phyloP scores from a whole-genome alignment of 345 rosid species.

The Gossypioides kirkii region DNA sequence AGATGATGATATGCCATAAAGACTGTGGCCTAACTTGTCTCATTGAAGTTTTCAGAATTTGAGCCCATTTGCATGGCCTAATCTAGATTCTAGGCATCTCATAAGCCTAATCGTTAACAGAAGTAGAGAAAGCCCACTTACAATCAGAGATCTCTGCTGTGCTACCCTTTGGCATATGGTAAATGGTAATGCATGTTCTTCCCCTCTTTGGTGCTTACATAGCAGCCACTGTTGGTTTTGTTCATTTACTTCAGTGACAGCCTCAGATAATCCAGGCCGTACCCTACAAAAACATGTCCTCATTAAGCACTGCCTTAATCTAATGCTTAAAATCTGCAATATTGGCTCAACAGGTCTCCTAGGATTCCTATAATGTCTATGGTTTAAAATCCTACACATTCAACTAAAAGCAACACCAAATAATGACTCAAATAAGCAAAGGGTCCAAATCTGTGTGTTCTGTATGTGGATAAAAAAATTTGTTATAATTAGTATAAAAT shows the following conservation, averaged over 20 bases:
- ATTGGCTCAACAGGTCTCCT: background rate
- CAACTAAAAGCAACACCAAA: background rate
- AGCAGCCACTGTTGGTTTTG: no score
- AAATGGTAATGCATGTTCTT: no score
- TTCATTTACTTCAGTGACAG: no score
- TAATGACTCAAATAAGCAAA: background rate
- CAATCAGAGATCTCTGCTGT: no score
- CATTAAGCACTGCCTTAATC: no score
- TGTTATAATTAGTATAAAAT: conserved; percentile 1
- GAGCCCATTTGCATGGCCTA: background rate
- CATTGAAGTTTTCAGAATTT: background rate
- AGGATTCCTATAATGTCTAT: background rate
- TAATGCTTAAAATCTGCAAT: background rate
- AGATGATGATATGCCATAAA: conserved; percentile 39
- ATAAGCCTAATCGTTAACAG: background rate
- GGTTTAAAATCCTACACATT: background rate
- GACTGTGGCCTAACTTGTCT: background rate
- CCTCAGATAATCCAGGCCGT: background rate
- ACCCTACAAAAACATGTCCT: background rate
- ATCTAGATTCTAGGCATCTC: background rate
- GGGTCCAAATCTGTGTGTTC: background rate
- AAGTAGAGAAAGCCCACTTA: background rate
- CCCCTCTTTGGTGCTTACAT: no score
- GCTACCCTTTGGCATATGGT: no score
- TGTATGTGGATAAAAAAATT: background rate